Evolutionary conservation across 805 yeast genomes (phyloP).

Genomic region (Yamadazyma phyllophila): DNA sequence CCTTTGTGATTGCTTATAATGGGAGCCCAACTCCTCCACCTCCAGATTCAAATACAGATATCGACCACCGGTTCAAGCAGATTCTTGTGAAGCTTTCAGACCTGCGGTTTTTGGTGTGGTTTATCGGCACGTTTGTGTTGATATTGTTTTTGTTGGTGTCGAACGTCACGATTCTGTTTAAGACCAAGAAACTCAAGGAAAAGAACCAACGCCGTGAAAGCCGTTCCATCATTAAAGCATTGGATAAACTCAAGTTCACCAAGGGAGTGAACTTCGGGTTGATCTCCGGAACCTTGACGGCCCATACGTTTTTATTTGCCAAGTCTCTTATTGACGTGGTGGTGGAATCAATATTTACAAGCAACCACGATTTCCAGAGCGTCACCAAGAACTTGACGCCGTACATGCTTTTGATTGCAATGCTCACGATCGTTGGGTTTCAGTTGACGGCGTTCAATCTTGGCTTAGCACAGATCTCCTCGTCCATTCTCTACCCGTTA

Average conservation of each 20-base stretch:
- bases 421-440: slow-evolving; percentile 61
- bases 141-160: slow-evolving; percentile 24
- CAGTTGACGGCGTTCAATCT: slow-evolving; percentile 73
- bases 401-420: slow-evolving; percentile 46
- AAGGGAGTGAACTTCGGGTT: slow-evolving; percentile 67
- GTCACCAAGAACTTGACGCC: slow-evolving; percentile 28
- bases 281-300: slow-evolving; percentile 74
- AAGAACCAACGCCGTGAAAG: slow-evolving; percentile 9
- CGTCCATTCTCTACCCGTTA: slow-evolving; percentile 78
- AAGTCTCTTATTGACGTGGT: slow-evolving; percentile 75
- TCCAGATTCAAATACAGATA: slow-evolving; percentile 20
- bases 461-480: slow-evolving; percentile 67
- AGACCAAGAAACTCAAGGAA: slow-evolving; percentile 11
- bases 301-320: slow-evolving; percentile 83
- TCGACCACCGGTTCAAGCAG: slow-evolving; percentile 34
- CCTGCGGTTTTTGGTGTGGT: slow-evolving; percentile 59
- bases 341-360: slow-evolving; percentile 39
- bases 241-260: slow-evolving; percentile 27
- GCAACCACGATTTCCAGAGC: slow-evolving; percentile 20
- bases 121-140: slow-evolving; percentile 30
- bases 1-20: slow-evolving; percentile 70
- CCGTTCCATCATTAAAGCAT: slow-evolving; percentile 8
- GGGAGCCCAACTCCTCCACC: slow-evolving; percentile 45
- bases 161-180: slow-evolving; percentile 19
- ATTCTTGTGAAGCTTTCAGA: slow-evolving; percentile 38